phyloP scores from a whole-genome alignment of 352 stramenopile species.

The Globisporangium polare region DNA sequence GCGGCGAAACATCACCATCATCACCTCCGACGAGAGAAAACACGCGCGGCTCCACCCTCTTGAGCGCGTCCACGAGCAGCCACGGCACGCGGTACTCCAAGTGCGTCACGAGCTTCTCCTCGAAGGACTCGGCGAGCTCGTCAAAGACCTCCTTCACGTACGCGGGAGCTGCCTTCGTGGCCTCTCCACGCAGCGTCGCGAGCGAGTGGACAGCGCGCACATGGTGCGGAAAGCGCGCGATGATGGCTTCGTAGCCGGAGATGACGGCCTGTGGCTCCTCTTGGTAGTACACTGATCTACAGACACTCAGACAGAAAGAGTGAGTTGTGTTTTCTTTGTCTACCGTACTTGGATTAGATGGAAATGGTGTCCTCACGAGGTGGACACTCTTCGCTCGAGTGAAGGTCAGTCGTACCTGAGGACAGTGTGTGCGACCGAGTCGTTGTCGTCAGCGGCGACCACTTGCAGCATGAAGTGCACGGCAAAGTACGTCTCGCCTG shows the following conservation, averaged over 20 bases:
- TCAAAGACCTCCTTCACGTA: constrained; percentile 82
- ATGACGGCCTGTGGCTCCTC: constrained; percentile 55
- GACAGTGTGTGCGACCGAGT: constrained; percentile 76
- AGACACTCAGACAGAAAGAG: neutral
- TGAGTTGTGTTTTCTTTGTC: too few species aligned
- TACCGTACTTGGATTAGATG: too few species aligned
- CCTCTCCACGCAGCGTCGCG: constrained; percentile 49
- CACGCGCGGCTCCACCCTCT: constrained; percentile 30
- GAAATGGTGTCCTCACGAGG: neutral
- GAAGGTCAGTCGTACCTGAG: constrained; percentile 31
- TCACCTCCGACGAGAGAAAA: constrained; percentile 9
- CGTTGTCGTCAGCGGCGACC: constrained; percentile 54
- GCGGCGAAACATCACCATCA: neutral
- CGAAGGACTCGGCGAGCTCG: constrained; percentile 72
- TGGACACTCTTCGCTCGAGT: neutral
- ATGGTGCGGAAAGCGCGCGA: constrained; percentile 32
- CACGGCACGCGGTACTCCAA: constrained; percentile 78
- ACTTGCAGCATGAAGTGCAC: constrained; percentile 66
- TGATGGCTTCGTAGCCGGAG: constrained; percentile 42
- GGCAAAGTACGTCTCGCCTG: constrained; percentile 67
- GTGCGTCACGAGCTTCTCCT: constrained; percentile 77
- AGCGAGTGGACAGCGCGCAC: constrained; percentile 62
- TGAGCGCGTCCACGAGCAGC: constrained; percentile 66
- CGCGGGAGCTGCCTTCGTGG: constrained; percentile 41
- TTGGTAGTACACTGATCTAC: constrained; percentile 58